Evolutionary conservation across 768 basidiomycete species (phyloP).

Genomic region (Tulasnella sp.): DNA sequence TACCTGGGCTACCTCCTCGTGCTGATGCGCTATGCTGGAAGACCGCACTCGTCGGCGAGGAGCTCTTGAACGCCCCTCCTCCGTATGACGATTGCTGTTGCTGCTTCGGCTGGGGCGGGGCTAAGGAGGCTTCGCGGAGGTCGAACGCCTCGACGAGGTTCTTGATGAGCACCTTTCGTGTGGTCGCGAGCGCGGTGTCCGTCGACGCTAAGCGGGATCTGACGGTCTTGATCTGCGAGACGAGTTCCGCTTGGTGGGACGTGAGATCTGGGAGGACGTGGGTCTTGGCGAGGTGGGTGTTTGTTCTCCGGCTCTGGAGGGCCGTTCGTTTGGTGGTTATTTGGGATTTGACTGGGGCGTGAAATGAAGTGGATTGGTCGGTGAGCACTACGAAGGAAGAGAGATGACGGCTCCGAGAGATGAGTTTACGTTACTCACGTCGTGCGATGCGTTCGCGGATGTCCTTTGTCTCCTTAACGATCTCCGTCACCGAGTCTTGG

Average conservation of each 20-base stretch:
- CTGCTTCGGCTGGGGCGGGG: not conserved
- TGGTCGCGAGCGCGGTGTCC: constrained; percentile 44
- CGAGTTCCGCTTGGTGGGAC: constrained; percentile 26
- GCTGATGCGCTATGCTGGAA: not conserved
- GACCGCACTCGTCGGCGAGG: not conserved
- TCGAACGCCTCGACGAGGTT: constrained; percentile 80
- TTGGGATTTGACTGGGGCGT: constrained; percentile 24
- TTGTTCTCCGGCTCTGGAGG: constrained; percentile 11
- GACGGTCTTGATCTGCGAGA: constrained; percentile 38
- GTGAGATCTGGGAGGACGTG: not conserved
- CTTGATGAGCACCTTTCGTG: constrained; percentile 32
- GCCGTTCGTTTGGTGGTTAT: constrained; percentile 17
- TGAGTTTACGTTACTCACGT: constrained; percentile 41
- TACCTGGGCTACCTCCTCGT: not conserved
- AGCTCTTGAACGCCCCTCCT: not conserved
- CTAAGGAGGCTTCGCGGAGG: constrained; percentile 40
- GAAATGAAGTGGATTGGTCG: too few relatives aligned
- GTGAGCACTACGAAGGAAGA: too few relatives aligned
- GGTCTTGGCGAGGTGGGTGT: constrained; percentile 7
- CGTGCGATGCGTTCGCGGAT: constrained; percentile 50
- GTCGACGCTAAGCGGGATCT: constrained; percentile 46
- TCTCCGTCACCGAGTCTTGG: constrained; percentile 42
- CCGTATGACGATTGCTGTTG: not conserved
- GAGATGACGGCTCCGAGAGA: too few relatives aligned
- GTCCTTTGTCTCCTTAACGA: constrained; percentile 36